Base-by-base conservation (phyloP, 495 filamentous ascomycete genomes). In the Cudoniella acicularis region DNA sequence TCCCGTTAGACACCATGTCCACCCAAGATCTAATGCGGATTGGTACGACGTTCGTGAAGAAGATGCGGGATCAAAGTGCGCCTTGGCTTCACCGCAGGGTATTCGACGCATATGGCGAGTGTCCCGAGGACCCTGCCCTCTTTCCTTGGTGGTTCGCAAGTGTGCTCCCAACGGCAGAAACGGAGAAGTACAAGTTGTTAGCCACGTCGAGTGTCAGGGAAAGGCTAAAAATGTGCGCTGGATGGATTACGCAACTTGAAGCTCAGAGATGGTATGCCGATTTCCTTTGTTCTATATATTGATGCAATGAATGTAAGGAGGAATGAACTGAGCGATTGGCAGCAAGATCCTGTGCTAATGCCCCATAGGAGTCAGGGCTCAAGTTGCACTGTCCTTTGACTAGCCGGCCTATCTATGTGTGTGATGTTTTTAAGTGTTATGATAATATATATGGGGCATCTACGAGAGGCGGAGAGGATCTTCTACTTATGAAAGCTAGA, bases 91-190 rank as follows among this genome's bases (percentile, higher is more conserved):
- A 86, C 40, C 75, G 81, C 21, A 81, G 84, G 4, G 83, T 91
- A 1, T 71, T 91, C 47, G 67, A 81, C 11, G 86, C 86, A n/a
- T 94, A 92, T 65, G 91, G 91, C 8, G 79, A 84, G 40, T 85
- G 83, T 16, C 92, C 91, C 0, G 75, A 79, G 6, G 90, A 96
- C 69, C 83, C 90, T 1, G 84, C 84, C 0, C 66, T 82, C 11
- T 94, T 96, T 64, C 89, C 91, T 0, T 97, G 90, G 77, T 97
- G 92, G 92, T 88, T 97, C 60, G 91, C 90, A 16, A 88, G 81
- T 63, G 83, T 95, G 50, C 67, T 95, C 10, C 91, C 90, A 16
- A 82, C 92, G 27, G 78, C 78, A 41, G 89, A 91, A 17, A 77
- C 85, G 21, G 87, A 95, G 59, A 93, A 92, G 65, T 95, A 96